Conservation (phyloP, 345 rosid genomes). For the Chamaenerion angustifolium region DNA sequence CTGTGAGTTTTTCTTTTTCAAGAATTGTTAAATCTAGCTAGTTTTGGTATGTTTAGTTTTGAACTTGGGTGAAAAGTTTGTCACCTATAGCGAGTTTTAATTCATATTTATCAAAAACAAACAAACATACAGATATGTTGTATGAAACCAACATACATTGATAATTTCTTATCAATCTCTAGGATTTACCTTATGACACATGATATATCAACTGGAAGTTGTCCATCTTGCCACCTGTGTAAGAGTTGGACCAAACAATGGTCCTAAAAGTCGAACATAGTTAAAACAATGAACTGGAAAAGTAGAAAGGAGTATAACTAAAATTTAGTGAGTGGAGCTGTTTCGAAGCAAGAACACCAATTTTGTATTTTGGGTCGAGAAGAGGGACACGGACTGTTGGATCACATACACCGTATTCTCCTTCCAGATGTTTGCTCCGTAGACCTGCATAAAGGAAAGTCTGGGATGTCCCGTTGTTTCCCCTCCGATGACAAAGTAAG, state of each 20-base stretch:
- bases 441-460: no score
- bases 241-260: constrained; percentile 85
- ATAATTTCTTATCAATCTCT: neutral
- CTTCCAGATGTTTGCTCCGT: no score
- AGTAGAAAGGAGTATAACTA: neutral
- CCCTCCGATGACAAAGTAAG: no score
- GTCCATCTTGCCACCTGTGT: constrained; percentile 83
- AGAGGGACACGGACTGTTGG: constrained; percentile 73
- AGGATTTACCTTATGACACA: constrained; percentile 74
- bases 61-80: no score
- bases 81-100: no score
- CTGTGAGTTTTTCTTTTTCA: no score
- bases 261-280: constrained; percentile 32
- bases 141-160: neutral
- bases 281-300: neutral
- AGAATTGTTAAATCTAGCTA: no score
- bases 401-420: constrained; percentile 35
- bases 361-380: constrained; percentile 71
- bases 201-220: constrained; percentile 72
- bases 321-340: constrained; percentile 24
- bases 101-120: no score
- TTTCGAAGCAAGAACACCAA: constrained; percentile 68
- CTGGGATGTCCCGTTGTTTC: no score
- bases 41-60: no score
- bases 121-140: no score